A percentile compares a stretch with the other conserved stretches of the same genome.
phyloP scores from a whole-genome alignment of 352 stramenopile species.

The Phytophthora brassicae region DNA sequence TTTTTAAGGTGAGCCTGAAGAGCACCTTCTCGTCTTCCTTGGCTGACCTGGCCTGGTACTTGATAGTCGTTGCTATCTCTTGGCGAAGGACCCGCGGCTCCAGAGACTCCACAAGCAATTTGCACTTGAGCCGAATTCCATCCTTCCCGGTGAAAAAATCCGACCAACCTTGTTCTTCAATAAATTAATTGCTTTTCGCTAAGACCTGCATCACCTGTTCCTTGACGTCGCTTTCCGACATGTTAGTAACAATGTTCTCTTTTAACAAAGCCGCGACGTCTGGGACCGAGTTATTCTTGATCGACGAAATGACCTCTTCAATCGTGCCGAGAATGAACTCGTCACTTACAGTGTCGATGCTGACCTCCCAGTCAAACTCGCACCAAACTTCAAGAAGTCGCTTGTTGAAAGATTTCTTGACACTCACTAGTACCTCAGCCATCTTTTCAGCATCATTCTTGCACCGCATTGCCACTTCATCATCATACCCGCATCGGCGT shows the following conservation, averaged over 20 bases:
- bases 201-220: background rate
- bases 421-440: background rate
- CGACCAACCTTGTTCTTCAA: background rate
- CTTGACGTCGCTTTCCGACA: background rate
- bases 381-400: background rate
- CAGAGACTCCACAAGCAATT: background rate
- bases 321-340: background rate
- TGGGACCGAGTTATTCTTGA: background rate
- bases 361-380: background rate
- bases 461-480: too few species aligned
- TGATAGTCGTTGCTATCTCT: background rate
- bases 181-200: background rate
- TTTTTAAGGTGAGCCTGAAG: conserved; percentile 15
- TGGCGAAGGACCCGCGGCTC: background rate
- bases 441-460: background rate
- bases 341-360: background rate
- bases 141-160: background rate
- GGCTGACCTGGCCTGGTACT: background rate
- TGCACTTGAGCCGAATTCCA: background rate
- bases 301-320: background rate
- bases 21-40: background rate
- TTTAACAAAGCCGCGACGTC: background rate
- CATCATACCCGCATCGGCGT: background rate
- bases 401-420: background rate
- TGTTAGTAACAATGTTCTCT: background rate